These are phyloP conservation scores for Xylaria telfairii DNA, from an alignment of 495 filamentous ascomycete genomes.

Conservation along the genomic window DNA sequence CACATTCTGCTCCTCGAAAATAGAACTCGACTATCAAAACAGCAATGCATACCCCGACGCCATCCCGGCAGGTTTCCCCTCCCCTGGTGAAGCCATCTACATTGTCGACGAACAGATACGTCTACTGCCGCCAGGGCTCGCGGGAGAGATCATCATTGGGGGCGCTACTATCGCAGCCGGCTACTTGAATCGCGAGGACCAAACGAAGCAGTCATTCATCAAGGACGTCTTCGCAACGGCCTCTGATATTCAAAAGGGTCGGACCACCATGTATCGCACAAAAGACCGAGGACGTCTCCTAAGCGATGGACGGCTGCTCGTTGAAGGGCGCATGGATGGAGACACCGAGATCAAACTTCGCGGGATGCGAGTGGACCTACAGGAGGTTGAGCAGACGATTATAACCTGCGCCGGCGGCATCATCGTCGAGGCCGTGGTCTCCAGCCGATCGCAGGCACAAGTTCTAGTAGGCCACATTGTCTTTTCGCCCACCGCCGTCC, in stretches of 20 bases:
- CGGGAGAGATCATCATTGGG: slow-evolving; percentile 46
- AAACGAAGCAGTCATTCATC: slow-evolving; percentile 43
- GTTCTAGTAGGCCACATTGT: neutral
- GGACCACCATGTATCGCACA: slow-evolving; percentile 45
- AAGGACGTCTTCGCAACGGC: neutral
- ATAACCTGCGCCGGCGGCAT: neutral
- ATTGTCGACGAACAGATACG: slow-evolving; percentile 31
- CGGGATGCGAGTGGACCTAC: slow-evolving; percentile 59
- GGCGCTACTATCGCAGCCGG: slow-evolving; percentile 42
- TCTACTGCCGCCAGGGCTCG: slow-evolving; percentile 43
- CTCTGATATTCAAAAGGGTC: neutral
- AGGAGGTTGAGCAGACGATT: slow-evolving; percentile 53
- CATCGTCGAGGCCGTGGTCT: neutral
- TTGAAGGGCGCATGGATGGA: slow-evolving; percentile 50
- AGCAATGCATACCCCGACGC: neutral
- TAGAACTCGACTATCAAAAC: neutral
- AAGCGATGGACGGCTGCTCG: slow-evolving; percentile 46
- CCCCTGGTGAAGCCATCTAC: neutral
- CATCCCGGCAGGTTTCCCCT: neutral
- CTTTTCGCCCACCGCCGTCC: neutral
- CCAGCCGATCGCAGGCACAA: neutral
- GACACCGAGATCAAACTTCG: slow-evolving; percentile 60
- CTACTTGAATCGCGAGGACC: slow-evolving; percentile 38
- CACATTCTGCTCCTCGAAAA: slow-evolving; percentile 20
- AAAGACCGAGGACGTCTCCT: slow-evolving; percentile 50